Percentiles rank a stretch among this genome's conserved stretches.
Conservation (phyloP, 208 protist genomes). For the Crithidia expoeki region DNA sequence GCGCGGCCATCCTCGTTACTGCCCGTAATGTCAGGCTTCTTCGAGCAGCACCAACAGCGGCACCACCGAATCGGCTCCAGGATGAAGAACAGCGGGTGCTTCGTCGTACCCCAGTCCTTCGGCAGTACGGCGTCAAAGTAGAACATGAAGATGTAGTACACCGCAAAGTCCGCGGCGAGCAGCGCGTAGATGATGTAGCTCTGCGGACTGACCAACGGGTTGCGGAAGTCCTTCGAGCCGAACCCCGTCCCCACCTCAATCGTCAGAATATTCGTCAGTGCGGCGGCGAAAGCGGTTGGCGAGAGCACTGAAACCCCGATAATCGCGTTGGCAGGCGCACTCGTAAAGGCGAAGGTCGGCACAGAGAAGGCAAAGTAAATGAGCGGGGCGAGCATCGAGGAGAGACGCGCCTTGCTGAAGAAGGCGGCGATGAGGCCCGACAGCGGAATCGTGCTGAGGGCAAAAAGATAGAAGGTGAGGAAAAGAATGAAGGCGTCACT, state of each 20-base stretch:
- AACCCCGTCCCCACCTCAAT: slow-evolving; percentile 42
- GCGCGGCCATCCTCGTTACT: slow-evolving; percentile 39
- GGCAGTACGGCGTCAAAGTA: slow-evolving; percentile 83
- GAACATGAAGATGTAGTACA: slow-evolving; percentile 65
- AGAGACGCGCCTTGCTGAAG: slow-evolving; percentile 73
- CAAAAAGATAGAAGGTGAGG: slow-evolving; percentile 59
- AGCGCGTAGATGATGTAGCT: slow-evolving; percentile 35
- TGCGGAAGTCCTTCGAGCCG: slow-evolving; percentile 22
- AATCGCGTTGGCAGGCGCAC: slow-evolving; percentile 24
- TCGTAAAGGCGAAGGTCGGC: slow-evolving; percentile 68
- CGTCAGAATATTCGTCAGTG: slow-evolving; percentile 42
- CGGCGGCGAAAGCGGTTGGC: slow-evolving; percentile 50
- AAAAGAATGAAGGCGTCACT: slow-evolving; percentile 57
- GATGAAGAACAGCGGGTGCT: slow-evolving; percentile 75
- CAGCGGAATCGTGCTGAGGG: slow-evolving; percentile 54
- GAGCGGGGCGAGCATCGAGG: slow-evolving; percentile 65
- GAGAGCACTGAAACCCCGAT: slow-evolving; percentile 55
- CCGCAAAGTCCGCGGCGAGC: slow-evolving; percentile 47
- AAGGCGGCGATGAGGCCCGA: slow-evolving; percentile 63
- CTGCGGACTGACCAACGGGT: slow-evolving; percentile 19
- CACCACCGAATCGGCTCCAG: slow-evolving; percentile 40
- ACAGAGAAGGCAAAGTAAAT: slow-evolving; percentile 67
- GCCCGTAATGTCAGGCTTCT: slow-evolving; percentile 11
- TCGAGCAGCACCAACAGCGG: slow-evolving; percentile 22
- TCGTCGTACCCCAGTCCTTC: slow-evolving; percentile 57